These are phyloP conservation scores for Dissophora ornata DNA, from an alignment of 192 early-diverging fungal genomes.

Conservation along the genomic window DNA sequence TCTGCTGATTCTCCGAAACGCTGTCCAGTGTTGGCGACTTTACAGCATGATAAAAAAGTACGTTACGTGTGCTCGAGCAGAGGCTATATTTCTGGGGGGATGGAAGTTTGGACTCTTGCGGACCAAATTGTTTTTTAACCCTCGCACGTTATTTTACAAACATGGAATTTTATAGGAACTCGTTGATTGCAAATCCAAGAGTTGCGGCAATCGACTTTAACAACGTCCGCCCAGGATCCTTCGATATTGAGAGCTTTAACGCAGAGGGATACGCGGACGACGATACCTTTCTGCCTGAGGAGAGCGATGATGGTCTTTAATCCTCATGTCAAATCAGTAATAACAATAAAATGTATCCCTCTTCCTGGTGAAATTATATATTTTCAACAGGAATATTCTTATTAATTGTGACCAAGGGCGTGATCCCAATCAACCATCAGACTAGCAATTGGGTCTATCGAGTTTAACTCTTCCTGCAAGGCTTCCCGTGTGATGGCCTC, in stretches of 20 bases:
- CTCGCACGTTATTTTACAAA: background rate
- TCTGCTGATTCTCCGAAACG: slow-evolving; percentile 79
- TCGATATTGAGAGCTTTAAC: slow-evolving; percentile 39
- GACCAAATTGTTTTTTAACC: background rate
- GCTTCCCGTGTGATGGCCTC: slow-evolving; percentile 13
- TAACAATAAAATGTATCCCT: no score
- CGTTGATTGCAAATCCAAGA: slow-evolving; percentile 42
- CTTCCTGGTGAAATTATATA: no score
- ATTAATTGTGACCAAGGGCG: background rate
- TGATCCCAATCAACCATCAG: slow-evolving; percentile 17
- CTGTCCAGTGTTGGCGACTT: slow-evolving; percentile 74
- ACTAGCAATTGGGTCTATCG: slow-evolving; percentile 13
- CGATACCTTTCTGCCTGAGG: slow-evolving; percentile 25
- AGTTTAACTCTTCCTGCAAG: slow-evolving; percentile 22
- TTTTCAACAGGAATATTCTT: background rate
- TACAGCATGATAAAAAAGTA: slow-evolving; percentile 75
- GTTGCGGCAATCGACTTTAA: slow-evolving; percentile 39
- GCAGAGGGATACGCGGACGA: slow-evolving; percentile 27
- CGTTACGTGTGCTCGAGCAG: background rate
- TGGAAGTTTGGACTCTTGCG: background rate
- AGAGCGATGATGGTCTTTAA: slow-evolving; percentile 36
- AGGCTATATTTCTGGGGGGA: no score
- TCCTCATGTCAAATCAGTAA: no score
- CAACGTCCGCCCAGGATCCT: slow-evolving; percentile 31
- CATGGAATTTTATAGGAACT: slow-evolving; percentile 47